These are phyloP conservation scores for Rhinocladiella similis DNA, from an alignment of 2,329 filamentous ascomycete species.

Conservation along the genomic window DNA sequence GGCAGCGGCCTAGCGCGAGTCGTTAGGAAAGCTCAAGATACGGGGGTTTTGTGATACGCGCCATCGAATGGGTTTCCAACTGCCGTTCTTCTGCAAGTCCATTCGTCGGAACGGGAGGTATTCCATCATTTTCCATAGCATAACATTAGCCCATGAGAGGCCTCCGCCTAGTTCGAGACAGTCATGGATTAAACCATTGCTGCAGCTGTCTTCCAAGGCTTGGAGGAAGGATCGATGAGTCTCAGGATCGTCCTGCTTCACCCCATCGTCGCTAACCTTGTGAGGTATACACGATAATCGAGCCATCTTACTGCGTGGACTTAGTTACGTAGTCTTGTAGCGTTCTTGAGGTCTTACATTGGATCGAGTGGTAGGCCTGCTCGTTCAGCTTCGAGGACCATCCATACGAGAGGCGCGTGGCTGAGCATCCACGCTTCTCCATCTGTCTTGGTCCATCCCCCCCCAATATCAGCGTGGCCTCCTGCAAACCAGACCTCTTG, in stretches of 20 bases:
- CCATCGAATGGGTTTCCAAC: constrained; percentile 78
- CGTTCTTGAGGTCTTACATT: constrained; percentile 53
- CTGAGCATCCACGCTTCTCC: constrained; percentile 62
- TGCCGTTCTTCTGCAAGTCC: constrained; percentile 59
- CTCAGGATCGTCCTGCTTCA: constrained; percentile 9
- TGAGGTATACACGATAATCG: constrained; percentile 59
- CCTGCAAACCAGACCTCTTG: constrained; percentile 75
- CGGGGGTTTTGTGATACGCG: not conserved
- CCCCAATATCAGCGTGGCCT: constrained; percentile 75
- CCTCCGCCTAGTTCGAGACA: constrained; percentile 67
- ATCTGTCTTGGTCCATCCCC: constrained; percentile 51
- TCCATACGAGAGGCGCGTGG: constrained; percentile 69
- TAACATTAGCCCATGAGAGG: constrained; percentile 54
- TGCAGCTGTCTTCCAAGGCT: constrained; percentile 53
- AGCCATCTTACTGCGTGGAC: constrained; percentile 18
- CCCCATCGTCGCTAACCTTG: constrained; percentile 18
- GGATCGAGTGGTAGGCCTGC: constrained; percentile 72
- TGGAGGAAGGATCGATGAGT: constrained; percentile 50
- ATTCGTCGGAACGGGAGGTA: constrained; percentile 79
- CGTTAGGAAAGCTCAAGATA: not conserved
- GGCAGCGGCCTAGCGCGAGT: constrained; percentile 57
- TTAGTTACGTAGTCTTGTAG: not conserved
- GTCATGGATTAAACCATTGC: constrained; percentile 64
- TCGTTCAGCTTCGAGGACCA: constrained; percentile 63
- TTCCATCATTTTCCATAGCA: constrained; percentile 77